Evolutionary conservation across 2,329 filamentous ascomycete genomes (phyloP).

Genomic region (Trichoderma sp.): DNA sequence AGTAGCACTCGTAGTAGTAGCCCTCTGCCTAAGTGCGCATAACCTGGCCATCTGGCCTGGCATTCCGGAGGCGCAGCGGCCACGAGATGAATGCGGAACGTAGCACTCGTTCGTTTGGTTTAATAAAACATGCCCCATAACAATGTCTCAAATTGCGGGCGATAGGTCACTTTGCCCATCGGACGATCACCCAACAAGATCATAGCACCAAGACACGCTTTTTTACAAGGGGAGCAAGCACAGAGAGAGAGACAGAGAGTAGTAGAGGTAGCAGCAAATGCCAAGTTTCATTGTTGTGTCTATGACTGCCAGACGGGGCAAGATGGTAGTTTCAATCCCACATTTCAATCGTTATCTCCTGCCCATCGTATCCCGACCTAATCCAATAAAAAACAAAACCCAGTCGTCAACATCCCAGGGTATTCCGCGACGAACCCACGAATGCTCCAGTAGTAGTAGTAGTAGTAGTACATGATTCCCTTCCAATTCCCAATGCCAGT

Average conservation of each 20-base stretch:
- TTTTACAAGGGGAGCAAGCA: background rate
- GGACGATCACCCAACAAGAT: constrained; percentile 18
- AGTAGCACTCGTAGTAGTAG: background rate
- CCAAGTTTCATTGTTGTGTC: constrained; percentile 14
- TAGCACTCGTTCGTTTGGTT: constrained; percentile 6
- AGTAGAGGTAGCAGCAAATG: constrained; percentile 1
- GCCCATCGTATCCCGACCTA: constrained; percentile 8
- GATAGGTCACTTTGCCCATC: constrained; percentile 20
- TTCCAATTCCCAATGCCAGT: constrained; percentile 15
- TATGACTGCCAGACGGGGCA: constrained; percentile 12
- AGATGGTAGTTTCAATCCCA: constrained; percentile 12
- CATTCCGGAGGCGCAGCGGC: constrained; percentile 13
- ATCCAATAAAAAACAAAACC: background rate
- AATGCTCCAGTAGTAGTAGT: constrained; percentile 15
- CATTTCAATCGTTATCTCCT: constrained; percentile 19
- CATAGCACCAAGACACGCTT: background rate
- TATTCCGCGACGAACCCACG: constrained; percentile 19
- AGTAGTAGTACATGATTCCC: constrained; percentile 12
- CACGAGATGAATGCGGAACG: constrained; percentile 14
- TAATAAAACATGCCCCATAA: constrained; percentile 18
- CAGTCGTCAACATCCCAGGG: constrained; percentile 20
- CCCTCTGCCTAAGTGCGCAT: background rate
- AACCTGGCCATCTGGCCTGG: background rate
- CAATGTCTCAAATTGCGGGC: constrained; percentile 17
- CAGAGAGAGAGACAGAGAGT: background rate